Evolutionary conservation across 331 rosid genomes (phyloP), one percentile per base, ranked within the genome.

Genomic region (Arachis monticola): DNA sequence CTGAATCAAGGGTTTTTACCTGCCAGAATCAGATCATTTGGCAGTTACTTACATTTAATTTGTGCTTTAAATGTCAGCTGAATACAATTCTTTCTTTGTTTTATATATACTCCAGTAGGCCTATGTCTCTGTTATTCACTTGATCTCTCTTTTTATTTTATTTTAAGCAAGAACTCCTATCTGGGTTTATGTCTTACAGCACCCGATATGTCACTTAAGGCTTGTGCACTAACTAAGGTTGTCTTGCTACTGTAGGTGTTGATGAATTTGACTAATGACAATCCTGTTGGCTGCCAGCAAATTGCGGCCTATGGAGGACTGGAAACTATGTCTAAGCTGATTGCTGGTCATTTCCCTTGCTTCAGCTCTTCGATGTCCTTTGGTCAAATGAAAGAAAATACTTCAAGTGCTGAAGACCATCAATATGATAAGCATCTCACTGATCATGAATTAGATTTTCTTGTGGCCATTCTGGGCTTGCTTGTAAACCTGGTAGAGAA

Each of bases 401-500:
- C 75, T 38, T 81, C 76, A 60, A 76, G 61, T 73, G 70, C 67
- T 38, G 83, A 76, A 27, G 87, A 80, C 60, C 73, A 60, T 70
- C 92, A 75, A 67, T 55, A 42, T 77, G 90, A 90, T 64, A 89
- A 48, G 57, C 93, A 77, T 74, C 92, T 95, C 47, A 82, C 85
- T 14, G 99, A 95, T 87, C 84, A 89, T 2, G 99, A 95, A 84
- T 82, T 89, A 64, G 98, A 95, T 85, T 90, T 95, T 82, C 99
- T 95, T 68, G 99, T 95, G 67, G 98, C 99, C 44, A 95, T 95
- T 78, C 81, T 95, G 80, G 99, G 99, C 74, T 86, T 95, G 74
- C 98, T 95, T 76, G 98, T 95, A 77, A 95, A 95, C 84, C 89
- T 95, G 80, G 90, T 95, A 3, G 99, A 95, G 87, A 92, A 95